A percentile compares a stretch with the other conserved stretches of the same genome.
Evolutionary conservation across 2,329 filamentous ascomycete species (phyloP).

Genomic region (Talaromyces albobiverticillius): DNA sequence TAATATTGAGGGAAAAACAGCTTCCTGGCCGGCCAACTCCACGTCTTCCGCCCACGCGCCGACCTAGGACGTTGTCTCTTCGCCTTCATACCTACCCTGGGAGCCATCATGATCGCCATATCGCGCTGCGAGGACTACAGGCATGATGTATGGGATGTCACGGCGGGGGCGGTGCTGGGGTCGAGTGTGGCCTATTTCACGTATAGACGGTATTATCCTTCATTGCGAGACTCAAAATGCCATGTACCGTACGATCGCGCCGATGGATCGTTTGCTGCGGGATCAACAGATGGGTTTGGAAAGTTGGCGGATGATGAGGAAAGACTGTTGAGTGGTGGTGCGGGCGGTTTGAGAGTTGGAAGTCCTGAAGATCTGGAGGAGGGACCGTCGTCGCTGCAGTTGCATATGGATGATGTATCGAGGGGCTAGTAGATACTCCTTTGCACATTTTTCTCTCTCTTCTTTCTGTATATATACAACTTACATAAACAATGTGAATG

Average conservation of each 20-base stretch:
- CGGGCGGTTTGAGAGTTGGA: too few species aligned
- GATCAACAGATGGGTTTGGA: constrained; percentile 19
- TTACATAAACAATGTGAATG: neutral
- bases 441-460: neutral
- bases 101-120: constrained; percentile 59
- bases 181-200: constrained; percentile 55
- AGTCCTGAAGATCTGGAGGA: neutral
- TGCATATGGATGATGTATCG: constrained; percentile 5
- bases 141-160: constrained; percentile 63
- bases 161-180: constrained; percentile 54
- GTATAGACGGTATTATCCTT: constrained; percentile 61
- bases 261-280: neutral
- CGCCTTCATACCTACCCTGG: constrained; percentile 54
- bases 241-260: constrained; percentile 46
- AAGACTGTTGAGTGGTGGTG: constrained; percentile 17
- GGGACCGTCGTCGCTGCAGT: neutral
- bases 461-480: neutral
- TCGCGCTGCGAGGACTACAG: constrained; percentile 63
- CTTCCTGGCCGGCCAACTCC: constrained; percentile 54
- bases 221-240: constrained; percentile 50
- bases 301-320: constrained; percentile 33
- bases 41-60: constrained; percentile 56
- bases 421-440: neutral
- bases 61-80: constrained; percentile 56
- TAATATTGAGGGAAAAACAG: too few species aligned